Conservation (phyloP, 2,329 filamentous ascomycete genomes). For the Cercospora zeae-maydis region DNA sequence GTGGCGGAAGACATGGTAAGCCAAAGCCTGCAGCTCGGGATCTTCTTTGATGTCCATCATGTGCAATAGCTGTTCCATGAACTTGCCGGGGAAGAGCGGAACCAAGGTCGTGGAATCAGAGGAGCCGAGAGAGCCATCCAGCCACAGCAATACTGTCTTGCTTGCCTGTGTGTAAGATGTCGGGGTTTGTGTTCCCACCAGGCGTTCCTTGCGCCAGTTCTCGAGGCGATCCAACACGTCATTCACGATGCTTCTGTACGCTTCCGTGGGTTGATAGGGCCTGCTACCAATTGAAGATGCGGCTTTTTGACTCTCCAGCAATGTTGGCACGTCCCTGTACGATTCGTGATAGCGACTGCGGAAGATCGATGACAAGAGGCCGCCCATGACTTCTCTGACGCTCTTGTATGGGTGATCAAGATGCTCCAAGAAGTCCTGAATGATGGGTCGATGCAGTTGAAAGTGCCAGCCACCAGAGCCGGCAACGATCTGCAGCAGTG, state of each 20-base stretch:
- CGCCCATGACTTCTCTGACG: conserved; percentile 89
- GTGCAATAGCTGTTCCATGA: conserved; percentile 89
- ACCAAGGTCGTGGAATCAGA: conserved; percentile 90
- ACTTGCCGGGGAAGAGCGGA: conserved; percentile 82
- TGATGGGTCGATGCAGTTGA: conserved; percentile 79
- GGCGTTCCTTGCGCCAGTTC: conserved; percentile 78
- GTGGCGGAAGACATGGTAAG: conserved; percentile 95
- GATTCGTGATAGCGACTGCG: conserved; percentile 92
- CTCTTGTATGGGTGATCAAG: conserved; percentile 98
- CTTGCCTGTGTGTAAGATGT: conserved; percentile 93
- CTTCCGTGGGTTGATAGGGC: conserved; percentile 73
- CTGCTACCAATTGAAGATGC: conserved; percentile 78
- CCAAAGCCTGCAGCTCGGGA: conserved; percentile 86
- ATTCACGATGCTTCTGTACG: conserved; percentile 68
- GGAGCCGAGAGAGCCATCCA: conserved; percentile 84
- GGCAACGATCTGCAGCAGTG: conserved; percentile 82
- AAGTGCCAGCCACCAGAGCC: conserved; percentile 95
- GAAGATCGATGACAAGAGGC: conserved; percentile 82
- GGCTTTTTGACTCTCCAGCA: conserved; percentile 74
- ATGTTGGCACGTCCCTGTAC: conserved; percentile 70
- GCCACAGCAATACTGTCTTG: conserved; percentile 93
- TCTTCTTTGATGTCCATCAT: conserved; percentile 99
- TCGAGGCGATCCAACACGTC: conserved; percentile 77
- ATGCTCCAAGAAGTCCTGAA: conserved; percentile 83
- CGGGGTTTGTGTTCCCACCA: conserved; percentile 84